phyloP scores from a whole-genome alignment of 805 yeast species.

The Candida montana region DNA sequence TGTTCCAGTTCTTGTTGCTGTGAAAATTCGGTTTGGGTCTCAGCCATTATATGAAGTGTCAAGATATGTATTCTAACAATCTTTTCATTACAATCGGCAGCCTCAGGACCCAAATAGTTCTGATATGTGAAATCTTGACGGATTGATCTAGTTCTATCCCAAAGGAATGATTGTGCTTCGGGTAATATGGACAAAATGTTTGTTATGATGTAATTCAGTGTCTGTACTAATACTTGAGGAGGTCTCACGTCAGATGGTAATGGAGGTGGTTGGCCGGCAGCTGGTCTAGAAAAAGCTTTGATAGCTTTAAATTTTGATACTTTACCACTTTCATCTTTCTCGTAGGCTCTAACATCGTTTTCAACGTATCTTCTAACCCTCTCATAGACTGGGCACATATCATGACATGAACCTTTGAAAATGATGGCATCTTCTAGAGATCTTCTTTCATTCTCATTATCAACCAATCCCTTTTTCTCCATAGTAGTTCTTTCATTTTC shows the following conservation, averaged over 20 bases:
- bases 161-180: conserved; percentile 79
- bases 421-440: conserved; percentile 82
- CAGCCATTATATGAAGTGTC: conserved; percentile 82
- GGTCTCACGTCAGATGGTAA: conserved; percentile 97
- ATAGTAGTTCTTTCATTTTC: conserved; percentile 69
- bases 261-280: conserved; percentile 98
- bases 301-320: conserved; percentile 62
- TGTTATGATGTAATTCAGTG: conserved; percentile 68
- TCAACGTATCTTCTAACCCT: conserved; percentile 82
- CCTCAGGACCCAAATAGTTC: conserved; percentile 89
- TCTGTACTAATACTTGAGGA: conserved; percentile 62
- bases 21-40: conserved; percentile 64
- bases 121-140: conserved; percentile 97
- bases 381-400: conserved; percentile 95
- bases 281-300: conserved; percentile 93
- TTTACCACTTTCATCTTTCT: conserved; percentile 53
- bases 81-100: conserved; percentile 85
- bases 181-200: conserved; percentile 65
- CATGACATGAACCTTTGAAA: conserved; percentile 83
- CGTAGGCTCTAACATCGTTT: conserved; percentile 76
- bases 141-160: conserved; percentile 97
- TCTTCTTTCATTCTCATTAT: conserved; percentile 77
- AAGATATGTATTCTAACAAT: conserved; percentile 85
- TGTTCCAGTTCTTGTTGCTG: conserved; percentile 96
- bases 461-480: conserved; percentile 81